Evolutionary conservation across 2,329 filamentous ascomycete genomes (phyloP).

Genomic region (Verticillium longisporum): DNA sequence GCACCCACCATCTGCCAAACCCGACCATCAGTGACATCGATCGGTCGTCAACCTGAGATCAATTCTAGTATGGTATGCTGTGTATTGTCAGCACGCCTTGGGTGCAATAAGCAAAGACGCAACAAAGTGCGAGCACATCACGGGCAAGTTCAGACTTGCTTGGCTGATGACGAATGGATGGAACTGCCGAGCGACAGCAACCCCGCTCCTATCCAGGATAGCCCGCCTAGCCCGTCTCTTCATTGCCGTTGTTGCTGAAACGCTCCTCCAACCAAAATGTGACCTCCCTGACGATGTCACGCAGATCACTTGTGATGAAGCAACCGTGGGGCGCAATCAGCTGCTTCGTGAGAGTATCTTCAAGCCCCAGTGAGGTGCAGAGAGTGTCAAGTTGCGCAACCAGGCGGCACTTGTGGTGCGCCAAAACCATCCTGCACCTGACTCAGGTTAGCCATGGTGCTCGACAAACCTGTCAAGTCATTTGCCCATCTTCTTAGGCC

Average conservation of each 20-base stretch:
- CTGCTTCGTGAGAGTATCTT: neutral
- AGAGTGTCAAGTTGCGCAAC: neutral
- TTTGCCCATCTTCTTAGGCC: neutral
- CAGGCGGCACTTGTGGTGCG: neutral
- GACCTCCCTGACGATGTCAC: neutral
- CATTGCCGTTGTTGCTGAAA: neutral
- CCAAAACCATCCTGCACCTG: neutral
- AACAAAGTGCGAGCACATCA: too few species aligned
- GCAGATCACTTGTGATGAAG: neutral
- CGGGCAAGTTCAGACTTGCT: too few species aligned
- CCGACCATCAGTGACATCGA: neutral
- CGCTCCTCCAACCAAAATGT: neutral
- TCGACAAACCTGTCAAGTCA: neutral
- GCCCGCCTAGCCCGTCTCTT: neutral
- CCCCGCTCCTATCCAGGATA: neutral
- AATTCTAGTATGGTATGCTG: too few species aligned
- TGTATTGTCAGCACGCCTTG: too few species aligned
- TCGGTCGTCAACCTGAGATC: neutral
- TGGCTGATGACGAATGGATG: neutral
- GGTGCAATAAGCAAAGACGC: too few species aligned
- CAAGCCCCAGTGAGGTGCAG: neutral
- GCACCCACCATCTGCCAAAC: neutral
- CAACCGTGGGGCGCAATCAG: neutral
- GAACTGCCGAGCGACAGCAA: too few species aligned
- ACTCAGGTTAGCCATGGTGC: neutral